These are phyloP conservation scores for Cryptococcus maquisensis DNA, from an alignment of 1,284 basidiomycete genomes.

Conservation along the genomic window DNA sequence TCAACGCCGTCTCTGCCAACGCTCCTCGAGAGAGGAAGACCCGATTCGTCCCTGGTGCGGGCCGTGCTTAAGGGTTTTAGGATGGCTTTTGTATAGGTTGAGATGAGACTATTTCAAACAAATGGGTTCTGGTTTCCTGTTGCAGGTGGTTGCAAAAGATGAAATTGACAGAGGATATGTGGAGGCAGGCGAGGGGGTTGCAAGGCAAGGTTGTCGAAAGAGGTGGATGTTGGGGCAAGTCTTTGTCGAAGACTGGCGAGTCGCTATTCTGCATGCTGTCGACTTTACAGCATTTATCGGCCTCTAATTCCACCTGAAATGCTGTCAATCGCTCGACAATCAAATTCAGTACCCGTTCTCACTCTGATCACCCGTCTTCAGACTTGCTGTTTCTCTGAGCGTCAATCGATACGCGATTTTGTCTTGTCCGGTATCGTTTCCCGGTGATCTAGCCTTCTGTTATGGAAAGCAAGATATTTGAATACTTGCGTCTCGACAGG, in stretches of 20 bases:
- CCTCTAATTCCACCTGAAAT: no score
- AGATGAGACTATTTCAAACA: constrained; percentile 2
- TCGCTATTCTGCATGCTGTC: no score
- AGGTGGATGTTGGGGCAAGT: no score
- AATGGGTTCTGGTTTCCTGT: neutral
- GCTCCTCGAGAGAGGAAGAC: constrained; percentile 68
- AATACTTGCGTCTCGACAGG: no score
- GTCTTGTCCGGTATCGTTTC: neutral
- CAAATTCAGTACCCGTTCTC: no score
- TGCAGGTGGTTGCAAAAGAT: neutral
- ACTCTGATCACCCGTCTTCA: no score
- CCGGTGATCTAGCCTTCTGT: no score
- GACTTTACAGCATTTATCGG: no score
- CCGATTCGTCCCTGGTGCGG: constrained; percentile 80
- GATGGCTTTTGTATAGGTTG: neutral
- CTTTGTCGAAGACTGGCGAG: no score
- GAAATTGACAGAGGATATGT: neutral
- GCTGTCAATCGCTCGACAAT: no score
- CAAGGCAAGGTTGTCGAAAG: neutral
- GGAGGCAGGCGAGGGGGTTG: neutral
- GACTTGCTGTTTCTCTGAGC: neutral
- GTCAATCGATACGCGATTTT: neutral
- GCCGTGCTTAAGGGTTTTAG: constrained; percentile 21
- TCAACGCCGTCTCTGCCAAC: constrained; percentile 62
- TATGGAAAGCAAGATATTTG: no score